Evolutionary conservation across 164 flowering plant species (phyloP), one percentile per base, ranked within the genome.

Genomic region (Annona cherimola): DNA sequence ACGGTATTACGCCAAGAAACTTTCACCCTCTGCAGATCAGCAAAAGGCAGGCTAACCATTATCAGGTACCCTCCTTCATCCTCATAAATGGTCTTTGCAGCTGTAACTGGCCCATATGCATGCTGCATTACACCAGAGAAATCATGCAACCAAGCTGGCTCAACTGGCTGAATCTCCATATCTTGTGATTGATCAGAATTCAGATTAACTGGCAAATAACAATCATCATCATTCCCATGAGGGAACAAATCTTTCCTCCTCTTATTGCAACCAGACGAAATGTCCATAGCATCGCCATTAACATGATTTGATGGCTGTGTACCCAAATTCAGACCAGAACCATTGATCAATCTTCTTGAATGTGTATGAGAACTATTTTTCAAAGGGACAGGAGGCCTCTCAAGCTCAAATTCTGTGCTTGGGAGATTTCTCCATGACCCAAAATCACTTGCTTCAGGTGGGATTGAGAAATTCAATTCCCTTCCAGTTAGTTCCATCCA

Each of bases 401-500:
- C 96, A 50, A 90, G 88, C 83, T 89, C 96, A 79, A 92, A 89
- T 6, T 92, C 97, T 4, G 89, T 83, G 78, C 74, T 87, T 2
- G 94, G 96, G 55, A 89, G 87, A 66, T 84, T 87, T 75, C 98
- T 86, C 98, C 97, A 94, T 5, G 88, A 81, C 68, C 94, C 77
- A 69, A 88, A 94, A 74, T 88, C 98, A 71, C 91, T 83, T n/a
- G 98, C 98, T 73, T 94, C 98, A 46, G 79, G 78, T 50, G 94
- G 94, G 63, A 94, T 79, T 2, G 86, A 74, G 79, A 91, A 91
- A 75, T 88, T 86, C 71, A 88, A 60, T 45, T 91, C 95, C 74
- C 98, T 78, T 3, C 97, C 97, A 0, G 98, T 94, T 35, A 94
- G 90, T 61, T 92, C 97, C 61, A 82, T 74, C 97, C 98, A 94